Evolutionary conservation across 2,329 filamentous ascomycete species (phyloP).

Genomic region (Fusarium sarcochroum): DNA sequence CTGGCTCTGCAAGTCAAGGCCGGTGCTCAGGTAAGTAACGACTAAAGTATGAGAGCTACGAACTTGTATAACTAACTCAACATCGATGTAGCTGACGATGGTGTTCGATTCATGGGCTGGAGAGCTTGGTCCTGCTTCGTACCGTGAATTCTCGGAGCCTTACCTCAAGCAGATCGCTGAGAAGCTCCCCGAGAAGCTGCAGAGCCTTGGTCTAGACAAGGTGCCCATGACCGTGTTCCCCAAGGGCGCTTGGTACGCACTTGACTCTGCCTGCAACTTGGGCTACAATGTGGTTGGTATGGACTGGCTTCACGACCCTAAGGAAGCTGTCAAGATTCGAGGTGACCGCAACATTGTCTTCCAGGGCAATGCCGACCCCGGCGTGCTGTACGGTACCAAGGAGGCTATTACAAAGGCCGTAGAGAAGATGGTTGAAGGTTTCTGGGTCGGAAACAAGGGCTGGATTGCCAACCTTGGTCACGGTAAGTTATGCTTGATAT

Average conservation of each 20-base stretch:
- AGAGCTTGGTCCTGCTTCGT: constrained; percentile 87
- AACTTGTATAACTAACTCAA: constrained; percentile 2
- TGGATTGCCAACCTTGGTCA: constrained; percentile 99
- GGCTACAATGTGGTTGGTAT: constrained; percentile 95
- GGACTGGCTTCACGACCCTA: constrained; percentile 94
- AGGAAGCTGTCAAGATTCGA: constrained; percentile 84
- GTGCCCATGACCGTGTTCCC: constrained; percentile 99
- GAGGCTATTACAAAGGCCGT: constrained; percentile 87
- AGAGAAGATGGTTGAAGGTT: constrained; percentile 88
- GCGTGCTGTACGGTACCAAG: constrained; percentile 87
- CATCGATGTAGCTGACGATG: constrained; percentile 77
- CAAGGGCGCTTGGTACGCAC: constrained; percentile 96
- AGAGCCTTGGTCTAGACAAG: constrained; percentile 79
- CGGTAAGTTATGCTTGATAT: constrained; percentile 68
- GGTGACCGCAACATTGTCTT: constrained; percentile 81
- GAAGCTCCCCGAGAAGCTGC: constrained; percentile 80
- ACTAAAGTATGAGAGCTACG: neutral
- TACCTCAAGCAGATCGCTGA: constrained; percentile 88
- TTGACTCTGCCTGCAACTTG: constrained; percentile 87
- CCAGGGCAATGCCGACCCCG: constrained; percentile 96
- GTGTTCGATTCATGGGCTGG: constrained; percentile 99
- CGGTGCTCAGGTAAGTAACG: constrained; percentile 79
- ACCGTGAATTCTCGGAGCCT: constrained; percentile 87
- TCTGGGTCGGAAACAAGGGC: constrained; percentile 83
- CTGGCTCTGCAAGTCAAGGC: constrained; percentile 92